Conservation (phyloP, 257 asterid genomes). For the Scutellaria galericulata region DNA sequence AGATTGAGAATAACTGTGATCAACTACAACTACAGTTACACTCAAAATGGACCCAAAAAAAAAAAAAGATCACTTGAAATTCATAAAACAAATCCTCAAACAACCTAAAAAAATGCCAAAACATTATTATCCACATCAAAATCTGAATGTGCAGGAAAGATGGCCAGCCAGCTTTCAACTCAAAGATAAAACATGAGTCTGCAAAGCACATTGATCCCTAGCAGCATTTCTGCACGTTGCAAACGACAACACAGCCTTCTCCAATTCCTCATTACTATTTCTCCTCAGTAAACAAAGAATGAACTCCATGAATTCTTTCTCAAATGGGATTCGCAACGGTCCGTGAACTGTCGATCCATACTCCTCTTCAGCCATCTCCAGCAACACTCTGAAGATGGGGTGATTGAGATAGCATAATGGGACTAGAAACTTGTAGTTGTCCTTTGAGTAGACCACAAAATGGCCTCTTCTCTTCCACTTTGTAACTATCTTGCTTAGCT, state of each 20-base stretch:
- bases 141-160: background rate
- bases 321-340: conserved; percentile 54
- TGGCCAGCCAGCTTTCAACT: background rate
- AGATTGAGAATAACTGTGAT: conserved; percentile 1
- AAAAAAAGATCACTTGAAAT: background rate
- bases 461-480: conserved; percentile 52
- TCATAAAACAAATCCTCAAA: background rate
- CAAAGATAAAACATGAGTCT: conserved; percentile 31
- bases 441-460: conserved; percentile 58
- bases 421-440: conserved; percentile 46
- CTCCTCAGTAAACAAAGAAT: conserved; percentile 39
- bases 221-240: conserved; percentile 29
- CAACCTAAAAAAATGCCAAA: background rate
- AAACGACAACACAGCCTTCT: conserved; percentile 24
- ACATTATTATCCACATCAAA: background rate
- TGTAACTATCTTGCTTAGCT: conserved; percentile 46
- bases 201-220: conserved; percentile 28
- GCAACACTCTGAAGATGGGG: conserved; percentile 57
- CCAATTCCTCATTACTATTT: conserved; percentile 34
- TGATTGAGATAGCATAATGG: conserved; percentile 51
- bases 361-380: conserved; percentile 69
- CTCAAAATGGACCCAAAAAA: background rate
- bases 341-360: conserved; percentile 48
- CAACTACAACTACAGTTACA: background rate
- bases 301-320: conserved; percentile 49